These are phyloP conservation scores for Paraphoma chrysanthemicola DNA, from an alignment of 2,329 filamentous ascomycete species.

Conservation along the genomic window DNA sequence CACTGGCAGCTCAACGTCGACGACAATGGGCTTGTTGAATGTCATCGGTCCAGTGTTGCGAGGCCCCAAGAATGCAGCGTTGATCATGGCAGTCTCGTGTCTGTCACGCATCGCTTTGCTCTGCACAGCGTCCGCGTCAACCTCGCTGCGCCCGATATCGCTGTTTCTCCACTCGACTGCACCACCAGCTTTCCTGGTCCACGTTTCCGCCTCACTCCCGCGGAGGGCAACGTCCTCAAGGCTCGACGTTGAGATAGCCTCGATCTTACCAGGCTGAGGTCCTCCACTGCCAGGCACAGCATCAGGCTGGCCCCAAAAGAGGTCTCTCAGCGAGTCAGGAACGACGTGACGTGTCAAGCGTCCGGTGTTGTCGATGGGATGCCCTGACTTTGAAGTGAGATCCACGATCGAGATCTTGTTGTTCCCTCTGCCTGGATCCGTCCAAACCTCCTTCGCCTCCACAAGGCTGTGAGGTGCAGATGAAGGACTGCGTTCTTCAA, in stretches of 20 bases:
- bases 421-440: slow-evolving; percentile 64
- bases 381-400: slow-evolving; percentile 56
- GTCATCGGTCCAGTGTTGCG: slow-evolving; percentile 65
- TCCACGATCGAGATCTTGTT: slow-evolving; percentile 71
- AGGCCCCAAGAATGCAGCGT: slow-evolving; percentile 76
- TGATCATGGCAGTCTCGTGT: slow-evolving; percentile 78
- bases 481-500: not conserved
- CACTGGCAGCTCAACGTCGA: slow-evolving; percentile 76
- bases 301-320: not conserved
- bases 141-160: slow-evolving; percentile 32
- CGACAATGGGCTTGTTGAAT: slow-evolving; percentile 82
- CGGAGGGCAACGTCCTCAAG: slow-evolving; percentile 21
- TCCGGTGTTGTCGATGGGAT: slow-evolving; percentile 38
- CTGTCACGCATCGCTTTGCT: slow-evolving; percentile 45
- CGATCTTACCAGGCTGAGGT: slow-evolving; percentile 27
- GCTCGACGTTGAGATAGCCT: slow-evolving; percentile 31
- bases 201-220: slow-evolving; percentile 28
- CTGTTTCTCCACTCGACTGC: slow-evolving; percentile 20
- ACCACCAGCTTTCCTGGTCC: slow-evolving; percentile 24
- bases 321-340: slow-evolving; percentile 10
- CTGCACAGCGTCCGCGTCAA: slow-evolving; percentile 11
- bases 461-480: slow-evolving; percentile 50
- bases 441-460: slow-evolving; percentile 57
- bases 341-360: slow-evolving; percentile 34
- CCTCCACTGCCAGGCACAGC: not conserved